phyloP scores from a whole-genome alignment of 192 early-diverging fungal genomes.

The Piromyces sp. region DNA sequence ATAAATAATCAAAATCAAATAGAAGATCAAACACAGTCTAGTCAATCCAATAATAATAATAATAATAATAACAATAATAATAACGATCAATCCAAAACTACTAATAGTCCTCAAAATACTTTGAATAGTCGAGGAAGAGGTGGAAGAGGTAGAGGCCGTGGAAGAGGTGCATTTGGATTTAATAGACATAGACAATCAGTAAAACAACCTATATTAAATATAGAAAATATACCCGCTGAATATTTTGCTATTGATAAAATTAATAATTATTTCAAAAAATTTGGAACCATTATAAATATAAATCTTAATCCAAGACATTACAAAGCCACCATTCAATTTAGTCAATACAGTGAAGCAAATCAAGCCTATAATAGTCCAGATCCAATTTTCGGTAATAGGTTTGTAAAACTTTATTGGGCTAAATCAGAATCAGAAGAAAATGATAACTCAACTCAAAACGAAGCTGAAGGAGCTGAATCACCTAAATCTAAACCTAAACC shows the following conservation, averaged over 20 bases:
- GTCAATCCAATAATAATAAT: background rate
- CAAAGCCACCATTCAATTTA: constrained; percentile 48
- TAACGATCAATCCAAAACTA: too few species aligned
- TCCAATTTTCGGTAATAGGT: constrained; percentile 66
- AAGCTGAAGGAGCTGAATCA: background rate
- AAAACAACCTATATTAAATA: constrained; percentile 4
- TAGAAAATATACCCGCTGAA: constrained; percentile 63
- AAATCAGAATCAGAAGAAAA: background rate
- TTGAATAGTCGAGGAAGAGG: background rate
- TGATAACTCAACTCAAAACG: background rate
- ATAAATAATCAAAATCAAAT: background rate
- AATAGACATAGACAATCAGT: background rate
- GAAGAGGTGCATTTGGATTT: background rate
- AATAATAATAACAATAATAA: background rate
- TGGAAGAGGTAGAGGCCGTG: background rate
- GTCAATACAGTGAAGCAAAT: constrained; percentile 35
- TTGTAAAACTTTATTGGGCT: constrained; percentile 68
- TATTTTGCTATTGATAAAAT: constrained; percentile 46
- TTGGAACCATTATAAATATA: constrained; percentile 59
- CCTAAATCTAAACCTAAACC: background rate
- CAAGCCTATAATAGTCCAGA: constrained; percentile 56
- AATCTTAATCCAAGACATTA: constrained; percentile 29
- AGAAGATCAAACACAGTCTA: background rate
- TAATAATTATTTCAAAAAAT: constrained; percentile 58
- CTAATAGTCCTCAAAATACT: background rate